Percentiles rank a stretch among this genome's conserved stretches.
phyloP scores from a whole-genome alignment of 1,284 basidiomycete genomes.

The Heterobasidion occidentale region DNA sequence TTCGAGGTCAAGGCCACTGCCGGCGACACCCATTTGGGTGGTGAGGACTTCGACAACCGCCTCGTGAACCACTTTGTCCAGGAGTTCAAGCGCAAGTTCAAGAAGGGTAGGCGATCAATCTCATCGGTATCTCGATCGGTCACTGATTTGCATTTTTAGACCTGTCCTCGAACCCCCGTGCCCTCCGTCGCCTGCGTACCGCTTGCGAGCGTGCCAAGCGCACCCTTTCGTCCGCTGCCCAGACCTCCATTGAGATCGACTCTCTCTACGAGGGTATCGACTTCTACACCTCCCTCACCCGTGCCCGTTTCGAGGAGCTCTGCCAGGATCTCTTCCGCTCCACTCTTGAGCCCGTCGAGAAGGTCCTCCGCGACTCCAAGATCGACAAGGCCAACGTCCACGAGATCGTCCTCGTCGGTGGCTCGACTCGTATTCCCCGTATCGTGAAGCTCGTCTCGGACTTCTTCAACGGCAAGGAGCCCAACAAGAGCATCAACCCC shows the following conservation, averaged over 20 bases:
- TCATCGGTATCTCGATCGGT: slow-evolving; percentile 17
- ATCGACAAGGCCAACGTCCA: slow-evolving; percentile 94
- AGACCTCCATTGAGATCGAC: slow-evolving; percentile 97
- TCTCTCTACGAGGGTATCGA: slow-evolving; percentile 97
- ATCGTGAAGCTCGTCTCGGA: slow-evolving; percentile 97
- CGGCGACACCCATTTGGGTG: slow-evolving; percentile 98
- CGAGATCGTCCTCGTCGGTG: slow-evolving; percentile 97
- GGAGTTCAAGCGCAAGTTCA: slow-evolving; percentile 99
- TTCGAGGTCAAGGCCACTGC: slow-evolving; percentile 99
- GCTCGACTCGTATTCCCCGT: slow-evolving; percentile 97
- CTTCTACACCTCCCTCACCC: slow-evolving; percentile 97
- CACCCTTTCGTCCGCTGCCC: slow-evolving; percentile 93
- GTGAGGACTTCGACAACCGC: slow-evolving; percentile 99
- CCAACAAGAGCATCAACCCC: slow-evolving; percentile 97
- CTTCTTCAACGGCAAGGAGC: slow-evolving; percentile 98
- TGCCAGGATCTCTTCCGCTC: slow-evolving; percentile 96
- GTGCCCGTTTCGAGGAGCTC: slow-evolving; percentile 98
- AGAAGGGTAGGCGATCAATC: slow-evolving; percentile 64
- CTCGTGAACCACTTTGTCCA: slow-evolving; percentile 97
- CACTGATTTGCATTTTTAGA: slow-evolving; percentile 35
- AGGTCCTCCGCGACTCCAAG: slow-evolving; percentile 97
- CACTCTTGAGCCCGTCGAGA: slow-evolving; percentile 97
- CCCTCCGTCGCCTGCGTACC: slow-evolving; percentile 93
- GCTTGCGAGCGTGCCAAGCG: slow-evolving; percentile 99
- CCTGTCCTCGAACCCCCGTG: slow-evolving; percentile 88